phyloP scores from a whole-genome alignment of 1,284 basidiomycete genomes.

The Schizophyllum amplum region DNA sequence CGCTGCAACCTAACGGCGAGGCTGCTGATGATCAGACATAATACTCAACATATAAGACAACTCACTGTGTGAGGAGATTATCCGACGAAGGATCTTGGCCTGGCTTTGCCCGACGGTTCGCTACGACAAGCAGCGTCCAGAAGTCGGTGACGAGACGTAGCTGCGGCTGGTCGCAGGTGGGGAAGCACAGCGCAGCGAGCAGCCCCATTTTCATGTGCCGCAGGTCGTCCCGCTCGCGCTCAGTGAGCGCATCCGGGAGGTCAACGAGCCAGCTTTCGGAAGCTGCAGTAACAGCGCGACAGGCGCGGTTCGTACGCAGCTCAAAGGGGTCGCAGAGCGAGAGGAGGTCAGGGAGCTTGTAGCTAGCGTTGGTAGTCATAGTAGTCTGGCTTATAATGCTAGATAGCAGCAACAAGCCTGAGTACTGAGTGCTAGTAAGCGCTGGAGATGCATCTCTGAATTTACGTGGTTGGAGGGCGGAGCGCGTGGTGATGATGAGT shows the following conservation, averaged over 20 bases:
- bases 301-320: conserved; percentile 44
- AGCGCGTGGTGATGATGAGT: too few relatives aligned
- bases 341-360: conserved; percentile 53
- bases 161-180: conserved; percentile 47
- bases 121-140: conserved; percentile 33
- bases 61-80: too few relatives aligned
- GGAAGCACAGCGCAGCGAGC: conserved; percentile 48
- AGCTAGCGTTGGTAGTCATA: conserved; percentile 26
- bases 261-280: conserved; percentile 38
- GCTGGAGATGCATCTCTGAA: too few relatives aligned
- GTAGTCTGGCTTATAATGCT: not conserved
- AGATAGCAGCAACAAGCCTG: too few relatives aligned
- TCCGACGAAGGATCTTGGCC: too few relatives aligned
- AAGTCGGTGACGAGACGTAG: conserved; percentile 44
- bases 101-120: conserved; percentile 12
- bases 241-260: conserved; percentile 12
- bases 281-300: conserved; percentile 32
- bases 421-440: too few relatives aligned
- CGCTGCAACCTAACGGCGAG: too few relatives aligned
- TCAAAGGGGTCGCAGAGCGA: conserved; percentile 35
- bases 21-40: too few relatives aligned
- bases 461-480: too few relatives aligned
- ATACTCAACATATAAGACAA: too few relatives aligned
- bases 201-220: conserved; percentile 39
- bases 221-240: conserved; percentile 24